Conservation (phyloP, 345 rosid species). For the sweet orange (Citrus sinensis) region DNA sequence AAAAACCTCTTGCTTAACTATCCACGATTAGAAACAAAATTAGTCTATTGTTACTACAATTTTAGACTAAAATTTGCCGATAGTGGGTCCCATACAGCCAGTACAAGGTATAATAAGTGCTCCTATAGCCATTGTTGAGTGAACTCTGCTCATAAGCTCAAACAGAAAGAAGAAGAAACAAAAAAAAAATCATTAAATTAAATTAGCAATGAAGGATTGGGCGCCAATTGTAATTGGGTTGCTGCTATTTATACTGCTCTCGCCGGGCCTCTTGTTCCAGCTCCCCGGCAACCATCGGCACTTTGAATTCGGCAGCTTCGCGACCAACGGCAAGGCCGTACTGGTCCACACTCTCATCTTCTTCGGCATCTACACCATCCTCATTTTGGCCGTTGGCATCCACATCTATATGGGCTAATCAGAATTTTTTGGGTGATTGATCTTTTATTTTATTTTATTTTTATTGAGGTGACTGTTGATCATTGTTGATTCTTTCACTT, state of each 20-base stretch:
- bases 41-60: too few relatives aligned
- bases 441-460: not conserved
- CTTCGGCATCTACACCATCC: conserved; percentile 34
- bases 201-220: conserved; percentile 46
- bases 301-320: conserved; percentile 43
- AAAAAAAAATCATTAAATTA: not conserved
- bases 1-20: too few relatives aligned
- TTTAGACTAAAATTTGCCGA: too few relatives aligned
- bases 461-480: too few relatives aligned
- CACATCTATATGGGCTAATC: conserved; percentile 33
- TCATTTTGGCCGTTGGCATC: conserved; percentile 37
- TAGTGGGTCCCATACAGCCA: not conserved
- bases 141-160: not conserved
- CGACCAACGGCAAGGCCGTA: conserved; percentile 47
- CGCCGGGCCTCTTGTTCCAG: conserved; percentile 56
- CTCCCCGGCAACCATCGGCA: conserved; percentile 33
- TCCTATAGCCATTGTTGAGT: not conserved
- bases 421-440: not conserved
- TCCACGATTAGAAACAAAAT: too few relatives aligned
- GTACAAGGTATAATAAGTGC: not conserved
- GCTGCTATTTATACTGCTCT: conserved; percentile 44
- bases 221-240: conserved; percentile 46
- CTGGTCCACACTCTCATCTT: conserved; percentile 46
- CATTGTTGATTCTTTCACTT: too few relatives aligned
- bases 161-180: not conserved